phyloP scores from a whole-genome alignment of 331 rosid genomes.

The Erythrophleum ivorense region DNA sequence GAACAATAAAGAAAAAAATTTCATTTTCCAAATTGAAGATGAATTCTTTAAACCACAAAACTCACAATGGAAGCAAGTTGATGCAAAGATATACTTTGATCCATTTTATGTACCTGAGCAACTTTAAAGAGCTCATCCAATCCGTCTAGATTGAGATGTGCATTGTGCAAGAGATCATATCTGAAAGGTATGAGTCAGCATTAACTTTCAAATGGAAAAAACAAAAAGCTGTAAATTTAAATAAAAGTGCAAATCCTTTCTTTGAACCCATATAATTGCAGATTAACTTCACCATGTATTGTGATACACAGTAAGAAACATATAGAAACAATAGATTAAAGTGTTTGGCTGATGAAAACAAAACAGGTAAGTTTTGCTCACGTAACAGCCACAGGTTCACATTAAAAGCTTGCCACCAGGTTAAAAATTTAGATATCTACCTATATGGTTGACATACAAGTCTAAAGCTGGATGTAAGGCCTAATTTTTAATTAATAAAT shows the following conservation, averaged over 20 bases:
- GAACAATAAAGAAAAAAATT: neutral
- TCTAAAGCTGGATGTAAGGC: constrained; percentile 11
- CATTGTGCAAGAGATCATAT: constrained; percentile 95
- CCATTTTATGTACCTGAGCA: constrained; percentile 78
- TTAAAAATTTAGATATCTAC: constrained; percentile 1
- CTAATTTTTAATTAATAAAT: no score
- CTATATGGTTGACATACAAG: constrained; percentile 16
- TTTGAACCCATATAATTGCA: constrained; percentile 24
- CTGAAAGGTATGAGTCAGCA: constrained; percentile 55
- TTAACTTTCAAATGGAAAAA: constrained; percentile 32
- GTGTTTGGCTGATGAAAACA: no score
- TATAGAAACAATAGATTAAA: neutral
- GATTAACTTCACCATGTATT: constrained; percentile 6
- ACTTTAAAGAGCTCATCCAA: constrained; percentile 91
- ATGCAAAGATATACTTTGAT: neutral
- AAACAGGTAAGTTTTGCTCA: constrained; percentile 1
- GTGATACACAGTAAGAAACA: neutral
- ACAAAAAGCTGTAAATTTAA: constrained; percentile 30
- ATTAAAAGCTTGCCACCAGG: neutral
- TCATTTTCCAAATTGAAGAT: neutral
- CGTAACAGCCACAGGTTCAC: neutral
- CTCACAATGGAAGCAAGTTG: neutral
- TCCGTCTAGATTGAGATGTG: constrained; percentile 92
- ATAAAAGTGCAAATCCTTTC: constrained; percentile 19
- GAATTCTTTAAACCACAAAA: constrained; percentile 8